These are phyloP conservation scores for Capronia coronata DNA, from an alignment of 2,329 filamentous ascomycete species.

Conservation along the genomic window DNA sequence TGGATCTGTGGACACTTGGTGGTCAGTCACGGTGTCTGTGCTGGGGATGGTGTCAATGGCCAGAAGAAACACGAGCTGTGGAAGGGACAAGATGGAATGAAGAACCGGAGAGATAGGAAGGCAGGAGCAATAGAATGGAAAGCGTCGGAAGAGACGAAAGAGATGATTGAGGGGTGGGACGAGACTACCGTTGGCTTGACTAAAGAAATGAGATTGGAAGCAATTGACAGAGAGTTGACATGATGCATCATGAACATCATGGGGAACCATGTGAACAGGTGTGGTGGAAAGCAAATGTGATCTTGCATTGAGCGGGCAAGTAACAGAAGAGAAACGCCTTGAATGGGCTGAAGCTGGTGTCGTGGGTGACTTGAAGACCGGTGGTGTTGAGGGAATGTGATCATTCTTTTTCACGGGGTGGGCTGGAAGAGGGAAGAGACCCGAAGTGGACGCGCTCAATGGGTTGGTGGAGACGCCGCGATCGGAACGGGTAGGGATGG, in stretches of 20 bases:
- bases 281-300: conserved; percentile 5
- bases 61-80: no score
- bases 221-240: conserved; percentile 7
- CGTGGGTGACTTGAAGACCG: conserved; percentile 34
- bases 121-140: conserved; percentile 24
- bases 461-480: conserved; percentile 3
- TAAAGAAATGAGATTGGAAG: conserved; percentile 44
- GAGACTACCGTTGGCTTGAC: conserved; percentile 50
- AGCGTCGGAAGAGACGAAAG: conserved; percentile 43
- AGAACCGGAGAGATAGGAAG: conserved; percentile 15
- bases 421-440: conserved; percentile 8
- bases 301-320: conserved; percentile 19
- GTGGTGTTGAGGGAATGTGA: conserved; percentile 15
- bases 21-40: conserved; percentile 7
- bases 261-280: conserved; percentile 7
- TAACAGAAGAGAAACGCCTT: conserved; percentile 27
- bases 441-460: conserved; percentile 12
- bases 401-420: background rate
- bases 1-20: conserved; percentile 16
- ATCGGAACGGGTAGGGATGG: conserved; percentile 16
- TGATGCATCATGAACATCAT: conserved; percentile 3
- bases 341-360: conserved; percentile 33
- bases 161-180: conserved; percentile 47
- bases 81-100: background rate
- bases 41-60: background rate